Base-by-base conservation (phyloP, 768 basidiomycete genomes). In the Boletus pseudo-olivaceus region DNA sequence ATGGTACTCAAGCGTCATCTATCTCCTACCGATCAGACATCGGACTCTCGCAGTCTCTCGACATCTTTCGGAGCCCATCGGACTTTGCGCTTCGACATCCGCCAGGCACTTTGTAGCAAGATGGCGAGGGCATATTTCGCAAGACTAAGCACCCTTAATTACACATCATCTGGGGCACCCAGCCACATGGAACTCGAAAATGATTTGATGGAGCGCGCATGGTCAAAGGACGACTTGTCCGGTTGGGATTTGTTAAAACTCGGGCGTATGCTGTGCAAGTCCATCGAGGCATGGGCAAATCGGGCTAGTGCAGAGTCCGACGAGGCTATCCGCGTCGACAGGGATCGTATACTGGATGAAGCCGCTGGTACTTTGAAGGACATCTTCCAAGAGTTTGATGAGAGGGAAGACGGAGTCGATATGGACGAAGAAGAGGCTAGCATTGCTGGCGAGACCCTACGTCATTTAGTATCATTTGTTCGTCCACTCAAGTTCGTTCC, bases 331-430 rank as follows among this genome's bases (percentile, higher is more conserved):
- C 53, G 65, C 62, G 43, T 63, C 62, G 73, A 75, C 33, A 76
- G 74, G 57, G 84, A 85, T 57, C 78, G 74, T 48, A 76, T 91
- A 42, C 62, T 92, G 53, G 81, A 84, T 42, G 90, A 92, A 67
- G 81, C 81, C 6, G 82, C 87, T 2, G 82, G 84, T 0, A 78
- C 87, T 7, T 61, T 88, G 55, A 85, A 83, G 64, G 90, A 91
- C 57, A 77, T 89, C 5, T 77, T 89, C 14, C 84, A 87, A 60
- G 87, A 89, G 58, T 76, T 86, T 45, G 87, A 90, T 56, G 78
- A 81, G 20, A 75, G 81, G 51, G 84, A 84, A 11, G 87, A 90
- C 35, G 78, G 67, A 3, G 61, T 67, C 11, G 65, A 67, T 49
- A 66, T 87, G 61, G 85, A 87, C 49, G 83, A 87, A 54, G 85